Evolutionary conservation across 1,139 yeast species (phyloP).

Genomic region (Magnusiomyces ingens): DNA sequence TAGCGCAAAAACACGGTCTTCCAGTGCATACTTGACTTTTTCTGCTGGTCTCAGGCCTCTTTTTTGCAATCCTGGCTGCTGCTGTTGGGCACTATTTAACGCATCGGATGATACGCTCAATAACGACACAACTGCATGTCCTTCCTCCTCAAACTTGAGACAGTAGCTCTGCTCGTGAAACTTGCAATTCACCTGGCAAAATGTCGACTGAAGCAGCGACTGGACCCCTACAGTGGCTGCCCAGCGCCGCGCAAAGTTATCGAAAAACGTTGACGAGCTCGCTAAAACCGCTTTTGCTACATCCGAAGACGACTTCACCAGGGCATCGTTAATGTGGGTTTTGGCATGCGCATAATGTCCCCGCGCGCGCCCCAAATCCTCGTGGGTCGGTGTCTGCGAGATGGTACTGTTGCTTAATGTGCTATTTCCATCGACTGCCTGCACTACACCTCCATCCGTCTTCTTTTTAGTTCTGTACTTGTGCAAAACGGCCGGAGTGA

Average conservation of each 20-base stretch:
- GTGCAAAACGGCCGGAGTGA: neutral
- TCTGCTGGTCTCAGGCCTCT: too few relatives aligned
- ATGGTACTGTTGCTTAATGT: neutral
- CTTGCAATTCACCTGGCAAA: constrained; percentile 23
- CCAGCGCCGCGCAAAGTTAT: constrained; percentile 25
- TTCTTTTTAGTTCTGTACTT: neutral
- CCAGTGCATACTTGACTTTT: neutral
- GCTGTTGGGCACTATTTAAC: neutral
- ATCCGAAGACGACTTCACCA: constrained; percentile 18
- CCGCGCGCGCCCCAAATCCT: neutral
- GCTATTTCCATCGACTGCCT: neutral
- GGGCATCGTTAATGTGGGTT: constrained; percentile 18
- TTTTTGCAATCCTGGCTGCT: too few relatives aligned
- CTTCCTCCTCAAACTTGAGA: constrained; percentile 16
- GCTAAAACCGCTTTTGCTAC: constrained; percentile 24
- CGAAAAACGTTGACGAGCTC: constrained; percentile 22
- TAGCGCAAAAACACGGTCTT: neutral
- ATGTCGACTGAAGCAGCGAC: constrained; percentile 21
- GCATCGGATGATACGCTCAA: constrained; percentile 6
- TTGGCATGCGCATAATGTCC: constrained; percentile 16
- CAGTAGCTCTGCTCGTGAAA: constrained; percentile 24
- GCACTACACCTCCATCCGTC: neutral
- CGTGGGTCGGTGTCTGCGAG: neutral
- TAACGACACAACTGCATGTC: constrained; percentile 13
- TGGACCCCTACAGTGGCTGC: constrained; percentile 21